Base-by-base conservation (phyloP, 495 filamentous ascomycete genomes). In the Annulohypoxylon bovei region DNA sequence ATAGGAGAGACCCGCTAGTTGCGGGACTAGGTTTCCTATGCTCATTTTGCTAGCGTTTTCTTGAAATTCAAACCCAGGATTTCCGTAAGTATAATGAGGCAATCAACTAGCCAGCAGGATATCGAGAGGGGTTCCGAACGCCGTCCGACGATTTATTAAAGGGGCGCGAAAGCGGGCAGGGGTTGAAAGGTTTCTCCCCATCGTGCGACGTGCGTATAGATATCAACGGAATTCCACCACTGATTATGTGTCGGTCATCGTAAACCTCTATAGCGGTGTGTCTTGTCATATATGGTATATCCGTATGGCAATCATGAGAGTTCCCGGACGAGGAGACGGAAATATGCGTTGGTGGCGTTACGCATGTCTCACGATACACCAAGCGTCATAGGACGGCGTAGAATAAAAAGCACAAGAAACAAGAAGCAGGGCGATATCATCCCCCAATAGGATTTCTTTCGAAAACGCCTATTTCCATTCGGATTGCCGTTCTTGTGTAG, bases 1-100 rank as follows among this genome's bases (percentile, higher is more conserved):
- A 39, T 35, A 39, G 5, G 59, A 22, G 57, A 76, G 54, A 33
- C 68, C 72, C 62, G 69, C 66, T 23, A 76, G 75, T 27, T 75
- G 75, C 27, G 75, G 75, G 20, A 76, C 68, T 25, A 74, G 42
- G 30, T 46, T 50, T 18, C 62, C 74, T 40, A 76, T 11, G 23
- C 67, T 71, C 47, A 69, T 68, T 33, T 27, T 18, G 57, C 22
- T n/a, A 25, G 16, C 9, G 6, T 42, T 30, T 60, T 46, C 39
- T 46, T 11, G 4, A 37, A 39, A n/a, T 49, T 28, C 8, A 22
- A 33, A 25, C 33, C 9, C 27, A 37, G 6, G 3, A 16, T 14
- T 9, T 20, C 8, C 3, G 30, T 23, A 35, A 9, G 25, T 22
- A 40, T 6, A 28, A 50, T 28, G 12, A 4, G 2, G 6, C 2